Conservation (phyloP, 129 eudicot genomes). For the Tagetes erecta region DNA sequence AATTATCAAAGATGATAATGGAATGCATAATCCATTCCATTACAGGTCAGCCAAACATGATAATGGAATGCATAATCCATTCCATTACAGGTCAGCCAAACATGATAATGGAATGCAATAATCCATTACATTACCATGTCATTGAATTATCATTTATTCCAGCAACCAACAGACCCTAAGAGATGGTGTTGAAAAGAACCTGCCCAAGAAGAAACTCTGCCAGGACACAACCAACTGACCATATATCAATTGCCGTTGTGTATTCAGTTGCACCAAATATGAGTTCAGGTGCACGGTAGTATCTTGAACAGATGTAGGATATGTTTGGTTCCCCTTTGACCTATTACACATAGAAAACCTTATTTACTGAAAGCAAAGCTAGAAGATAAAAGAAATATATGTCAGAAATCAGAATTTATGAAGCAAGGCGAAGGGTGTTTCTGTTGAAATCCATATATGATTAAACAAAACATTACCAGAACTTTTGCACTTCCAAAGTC, state of each 20-base stretch:
- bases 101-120: constrained; percentile 1
- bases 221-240: constrained; percentile 78
- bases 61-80: not conserved
- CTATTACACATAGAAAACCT: constrained; percentile 35
- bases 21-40: no score
- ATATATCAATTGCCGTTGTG: constrained; percentile 67
- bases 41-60: no score
- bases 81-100: not conserved
- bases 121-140: not conserved
- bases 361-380: constrained; percentile 11
- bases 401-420: not conserved
- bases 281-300: constrained; percentile 75
- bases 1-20: not conserved
- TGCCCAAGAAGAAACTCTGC: constrained; percentile 81
- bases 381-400: not conserved
- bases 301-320: constrained; percentile 70
- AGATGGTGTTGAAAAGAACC: constrained; percentile 39
- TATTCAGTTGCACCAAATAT: constrained; percentile 79
- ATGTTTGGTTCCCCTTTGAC: constrained; percentile 73
- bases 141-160: not conserved
- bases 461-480: constrained; percentile 42
- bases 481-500: constrained; percentile 85
- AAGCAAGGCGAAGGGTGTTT: not conserved
- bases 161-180: constrained; percentile 11
- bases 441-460: not conserved